phyloP scores from a whole-genome alignment of 2,329 filamentous ascomycete genomes.

The Pseudogymnoascus sp. region DNA sequence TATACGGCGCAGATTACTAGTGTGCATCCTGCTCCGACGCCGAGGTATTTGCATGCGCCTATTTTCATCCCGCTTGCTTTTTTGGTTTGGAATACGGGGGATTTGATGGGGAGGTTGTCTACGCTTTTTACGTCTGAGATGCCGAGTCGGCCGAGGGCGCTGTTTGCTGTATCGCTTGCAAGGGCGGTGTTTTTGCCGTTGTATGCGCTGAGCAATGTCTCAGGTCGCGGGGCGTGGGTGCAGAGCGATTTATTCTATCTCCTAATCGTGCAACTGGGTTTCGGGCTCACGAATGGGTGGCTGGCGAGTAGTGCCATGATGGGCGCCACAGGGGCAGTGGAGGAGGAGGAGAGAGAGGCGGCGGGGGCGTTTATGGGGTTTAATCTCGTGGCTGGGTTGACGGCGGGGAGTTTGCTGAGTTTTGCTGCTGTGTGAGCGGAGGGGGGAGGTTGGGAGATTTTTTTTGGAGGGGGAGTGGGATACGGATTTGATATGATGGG shows the following conservation, averaged over 20 bases:
- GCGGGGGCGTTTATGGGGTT: slow-evolving; percentile 91
- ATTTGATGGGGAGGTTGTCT: slow-evolving; percentile 65
- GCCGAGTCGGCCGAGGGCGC: slow-evolving; percentile 50
- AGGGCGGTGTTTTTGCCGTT: slow-evolving; percentile 69
- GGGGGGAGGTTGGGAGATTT: not conserved
- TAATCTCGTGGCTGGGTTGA: slow-evolving; percentile 75
- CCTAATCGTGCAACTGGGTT: slow-evolving; percentile 69
- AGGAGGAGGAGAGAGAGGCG: slow-evolving; percentile 73
- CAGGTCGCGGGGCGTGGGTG: slow-evolving; percentile 61
- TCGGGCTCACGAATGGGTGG: slow-evolving; percentile 81
- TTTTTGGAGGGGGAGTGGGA: not conserved
- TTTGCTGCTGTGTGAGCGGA: slow-evolving; percentile 54
- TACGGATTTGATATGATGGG: not conserved
- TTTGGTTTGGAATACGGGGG: slow-evolving; percentile 87
- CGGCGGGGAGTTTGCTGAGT: slow-evolving; percentile 79
- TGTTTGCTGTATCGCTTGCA: slow-evolving; percentile 59
- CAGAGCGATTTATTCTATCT: slow-evolving; percentile 84
- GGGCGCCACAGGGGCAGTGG: slow-evolving; percentile 73
- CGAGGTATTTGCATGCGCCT: slow-evolving; percentile 56
- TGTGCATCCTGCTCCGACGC: slow-evolving; percentile 31
- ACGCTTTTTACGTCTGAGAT: slow-evolving; percentile 52
- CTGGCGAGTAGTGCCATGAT: slow-evolving; percentile 87
- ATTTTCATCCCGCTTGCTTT: slow-evolving; percentile 87
- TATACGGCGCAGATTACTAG: slow-evolving; percentile 65
- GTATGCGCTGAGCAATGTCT: slow-evolving; percentile 82